Percentiles rank a stretch among this genome's conserved stretches.
These are phyloP conservation scores for Cicer pinnatifidum DNA, from an alignment of 306 rosid species.

Conservation along the genomic window DNA sequence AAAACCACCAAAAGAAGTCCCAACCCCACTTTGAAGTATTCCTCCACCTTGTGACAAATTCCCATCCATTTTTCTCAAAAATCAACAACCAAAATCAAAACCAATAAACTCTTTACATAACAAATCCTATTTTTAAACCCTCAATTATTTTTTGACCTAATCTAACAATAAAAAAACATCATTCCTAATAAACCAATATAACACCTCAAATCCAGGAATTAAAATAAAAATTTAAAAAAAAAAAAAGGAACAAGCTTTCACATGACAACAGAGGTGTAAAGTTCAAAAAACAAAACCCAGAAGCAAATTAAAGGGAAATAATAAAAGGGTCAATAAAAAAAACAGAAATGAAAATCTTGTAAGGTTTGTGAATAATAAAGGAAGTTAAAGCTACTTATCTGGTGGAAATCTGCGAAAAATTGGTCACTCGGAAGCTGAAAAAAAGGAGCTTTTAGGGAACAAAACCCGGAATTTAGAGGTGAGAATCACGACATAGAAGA, in stretches of 20 bases:
- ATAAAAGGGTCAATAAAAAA: conserved; percentile 6
- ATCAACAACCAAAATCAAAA: conserved; percentile 53
- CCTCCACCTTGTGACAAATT: conserved; percentile 80
- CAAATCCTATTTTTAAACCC: conserved; percentile 33
- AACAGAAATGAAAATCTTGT: conserved; percentile 20
- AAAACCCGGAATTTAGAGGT: conserved; percentile 47
- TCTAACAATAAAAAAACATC: conserved; percentile 21
- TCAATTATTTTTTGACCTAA: conserved; percentile 23
- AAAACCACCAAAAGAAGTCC: conserved; percentile 70
- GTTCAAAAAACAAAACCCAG: conserved; percentile 18
- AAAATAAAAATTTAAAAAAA: not conserved
- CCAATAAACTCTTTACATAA: conserved; percentile 43
- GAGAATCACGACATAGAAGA: conserved; percentile 44
- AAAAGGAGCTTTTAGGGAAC: conserved; percentile 27
- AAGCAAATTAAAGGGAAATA: conserved; percentile 27
- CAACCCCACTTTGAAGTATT: conserved; percentile 68
- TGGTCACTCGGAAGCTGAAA: conserved; percentile 33
- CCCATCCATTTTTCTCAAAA: conserved; percentile 70
- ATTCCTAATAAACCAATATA: conserved; percentile 20
- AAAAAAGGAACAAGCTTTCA: conserved; percentile 7
- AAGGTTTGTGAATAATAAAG: conserved; percentile 17
- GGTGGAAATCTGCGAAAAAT: conserved; percentile 33
- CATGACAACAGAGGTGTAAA: conserved; percentile 30
- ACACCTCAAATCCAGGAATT: conserved; percentile 36
- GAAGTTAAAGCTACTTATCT: conserved; percentile 57